These are phyloP conservation scores for Mucor piriformis DNA, from an alignment of 371 early-diverging fungal species.

Conservation along the genomic window DNA sequence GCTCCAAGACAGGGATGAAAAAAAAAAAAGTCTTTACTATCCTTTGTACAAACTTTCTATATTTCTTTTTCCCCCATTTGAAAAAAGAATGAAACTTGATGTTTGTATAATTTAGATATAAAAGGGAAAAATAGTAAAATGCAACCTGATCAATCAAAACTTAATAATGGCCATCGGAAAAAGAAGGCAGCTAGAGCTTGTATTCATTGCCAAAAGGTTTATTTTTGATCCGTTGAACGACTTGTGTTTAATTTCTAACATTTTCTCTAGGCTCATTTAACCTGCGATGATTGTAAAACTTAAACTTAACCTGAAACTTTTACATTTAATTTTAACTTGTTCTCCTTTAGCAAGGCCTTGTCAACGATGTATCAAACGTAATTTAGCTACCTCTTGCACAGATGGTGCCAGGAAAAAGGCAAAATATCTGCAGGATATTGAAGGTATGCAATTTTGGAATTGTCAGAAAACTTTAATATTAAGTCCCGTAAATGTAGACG, in stretches of 20 bases:
- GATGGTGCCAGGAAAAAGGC: conserved; percentile 84
- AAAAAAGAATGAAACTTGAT: neutral
- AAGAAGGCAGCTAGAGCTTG: conserved; percentile 47
- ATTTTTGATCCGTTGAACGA: neutral
- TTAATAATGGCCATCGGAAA: conserved; percentile 19
- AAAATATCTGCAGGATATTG: conserved; percentile 74
- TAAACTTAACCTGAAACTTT: neutral
- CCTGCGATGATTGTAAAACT: conserved; percentile 63
- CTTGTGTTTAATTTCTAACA: neutral
- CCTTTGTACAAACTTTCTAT: neutral
- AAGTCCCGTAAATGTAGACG: neutral
- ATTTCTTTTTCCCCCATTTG: neutral
- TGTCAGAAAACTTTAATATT: neutral
- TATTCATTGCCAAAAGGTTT: conserved; percentile 55
- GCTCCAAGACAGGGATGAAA: conserved; percentile 1
- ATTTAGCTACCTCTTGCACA: conserved; percentile 68
- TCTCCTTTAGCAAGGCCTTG: conserved; percentile 71
- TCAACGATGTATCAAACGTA: conserved; percentile 78
- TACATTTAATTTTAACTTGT: neutral
- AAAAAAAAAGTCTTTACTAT: neutral
- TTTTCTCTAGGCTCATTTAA: conserved; percentile 52
- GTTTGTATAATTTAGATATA: neutral
- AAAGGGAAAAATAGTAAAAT: neutral
- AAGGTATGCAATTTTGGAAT: conserved; percentile 15
- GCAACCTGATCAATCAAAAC: conserved; percentile 25